Evolutionary conservation across 208 protist genomes (phyloP), one percentile per base, ranked within the genome.

Genomic region (Leishmania tropica): DNA sequence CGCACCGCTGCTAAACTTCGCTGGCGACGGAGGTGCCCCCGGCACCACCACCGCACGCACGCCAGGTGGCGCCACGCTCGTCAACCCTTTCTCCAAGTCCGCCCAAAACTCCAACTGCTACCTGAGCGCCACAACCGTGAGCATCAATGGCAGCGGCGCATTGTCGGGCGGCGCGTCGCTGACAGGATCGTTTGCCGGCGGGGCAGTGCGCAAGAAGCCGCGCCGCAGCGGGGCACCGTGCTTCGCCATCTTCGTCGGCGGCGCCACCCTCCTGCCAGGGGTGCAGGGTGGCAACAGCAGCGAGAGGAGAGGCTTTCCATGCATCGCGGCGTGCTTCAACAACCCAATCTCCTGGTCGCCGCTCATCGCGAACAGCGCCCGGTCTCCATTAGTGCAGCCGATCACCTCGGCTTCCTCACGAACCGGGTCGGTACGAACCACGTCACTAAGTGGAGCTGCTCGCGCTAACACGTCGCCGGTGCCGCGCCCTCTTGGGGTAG

Each of bases 171-270:
- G 51, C 6, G 45, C 56, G 56, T 85, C 82, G 13, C 74, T 76
- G 70, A 72, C 82, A 35, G 78, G 37, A 42, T 80, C 78, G 40
- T 81, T 85, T 37, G 74, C 56, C 5, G 47, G 74, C 15, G 56
- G 35, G 53, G 40, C 75, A 47, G 19, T 53, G 40, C 78, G 76
- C 15, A 78, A 53, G 58, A 85, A 85, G 81, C 2, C 60, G 35
- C 81, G 78, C n/a, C 71, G 78, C 17, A 56, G 71, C 42, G 70
- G 76, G 70, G 78, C 84, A n/a, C 84, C 87, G 48, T 85, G 84
- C 81, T 90, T 90, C 42, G 87, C 84, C 31, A 75, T 90, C 56
- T 88, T 85, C 28, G 77, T 85, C 2, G 82, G 82, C 35, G 82
- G 82, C 24, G 82, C 78, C 42, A 67, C 51, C 1, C 76, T 73